phyloP scores from a whole-genome alignment of 2,329 filamentous ascomycete species.

The Penicillium crustosum region DNA sequence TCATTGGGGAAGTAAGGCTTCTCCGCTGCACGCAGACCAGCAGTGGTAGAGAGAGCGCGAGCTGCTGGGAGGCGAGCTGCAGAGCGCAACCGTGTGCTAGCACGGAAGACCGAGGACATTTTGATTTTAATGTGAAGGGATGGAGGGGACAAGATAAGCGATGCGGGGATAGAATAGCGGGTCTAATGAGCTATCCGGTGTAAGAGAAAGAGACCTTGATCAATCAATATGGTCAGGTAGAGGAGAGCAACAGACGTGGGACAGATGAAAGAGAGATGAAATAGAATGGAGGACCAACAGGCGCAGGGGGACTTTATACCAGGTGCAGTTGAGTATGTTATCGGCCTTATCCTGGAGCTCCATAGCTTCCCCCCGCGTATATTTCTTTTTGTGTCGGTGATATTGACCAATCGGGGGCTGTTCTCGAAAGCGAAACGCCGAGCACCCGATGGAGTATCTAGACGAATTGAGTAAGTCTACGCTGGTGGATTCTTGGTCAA shows the following conservation, averaged over 20 bases:
- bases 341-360: conserved; percentile 20
- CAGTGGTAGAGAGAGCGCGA: conserved; percentile 39
- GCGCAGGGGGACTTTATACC: conserved; percentile 25
- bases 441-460: conserved; percentile 12
- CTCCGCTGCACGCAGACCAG: conserved; percentile 39
- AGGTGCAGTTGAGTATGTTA: conserved; percentile 14
- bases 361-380: conserved; percentile 26
- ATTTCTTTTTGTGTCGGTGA: conserved; percentile 26
- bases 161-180: conserved; percentile 8
- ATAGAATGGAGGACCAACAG: background rate
- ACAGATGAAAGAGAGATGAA: conserved; percentile 1
- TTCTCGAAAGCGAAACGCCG: conserved; percentile 17
- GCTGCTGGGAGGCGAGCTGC: conserved; percentile 34
- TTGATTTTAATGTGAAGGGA: conserved; percentile 11
- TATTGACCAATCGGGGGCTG: conserved; percentile 23
- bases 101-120: conserved; percentile 42
- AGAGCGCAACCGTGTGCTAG: conserved; percentile 36
- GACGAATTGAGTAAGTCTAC: conserved; percentile 29
- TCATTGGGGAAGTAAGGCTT: conserved; percentile 60
- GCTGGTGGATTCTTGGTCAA: conserved; percentile 14
- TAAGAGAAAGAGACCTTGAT: background rate
- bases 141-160: background rate
- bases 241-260: background rate
- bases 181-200: conserved; percentile 1
- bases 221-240: background rate